Conservation (phyloP, 108 stramenopile species). For the Pelagomonas calceolata region DNA sequence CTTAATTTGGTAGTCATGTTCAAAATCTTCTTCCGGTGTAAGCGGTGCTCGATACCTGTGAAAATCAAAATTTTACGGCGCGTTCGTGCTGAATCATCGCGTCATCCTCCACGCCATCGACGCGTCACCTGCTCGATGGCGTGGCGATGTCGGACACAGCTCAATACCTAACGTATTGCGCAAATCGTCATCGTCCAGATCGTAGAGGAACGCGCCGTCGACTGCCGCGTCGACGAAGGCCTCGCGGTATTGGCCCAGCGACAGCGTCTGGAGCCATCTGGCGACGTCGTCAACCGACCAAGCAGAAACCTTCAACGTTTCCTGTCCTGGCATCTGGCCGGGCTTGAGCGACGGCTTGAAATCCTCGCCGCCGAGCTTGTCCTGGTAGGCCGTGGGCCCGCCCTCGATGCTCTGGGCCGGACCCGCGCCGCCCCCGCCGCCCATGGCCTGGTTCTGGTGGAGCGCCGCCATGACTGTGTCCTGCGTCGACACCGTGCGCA, state of each 20-base stretch:
- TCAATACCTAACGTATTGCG: constrained; percentile 68
- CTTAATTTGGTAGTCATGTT: constrained; percentile 13
- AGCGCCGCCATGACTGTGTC: constrained; percentile 45
- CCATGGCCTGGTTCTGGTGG: background rate
- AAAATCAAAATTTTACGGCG: too few relatives aligned
- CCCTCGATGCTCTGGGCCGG: constrained; percentile 16
- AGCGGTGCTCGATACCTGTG: constrained; percentile 69
- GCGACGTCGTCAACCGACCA: constrained; percentile 73
- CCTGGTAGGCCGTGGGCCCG: constrained; percentile 14
- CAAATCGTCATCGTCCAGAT: constrained; percentile 74
- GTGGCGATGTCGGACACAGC: too few relatives aligned
- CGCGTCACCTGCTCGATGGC: too few relatives aligned
- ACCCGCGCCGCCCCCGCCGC: constrained; percentile 1
- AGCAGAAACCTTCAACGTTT: constrained; percentile 44
- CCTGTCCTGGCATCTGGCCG: constrained; percentile 42
- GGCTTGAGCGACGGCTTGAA: constrained; percentile 38
- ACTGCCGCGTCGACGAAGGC: constrained; percentile 68
- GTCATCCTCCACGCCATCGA: too few relatives aligned
- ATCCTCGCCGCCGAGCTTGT: background rate
- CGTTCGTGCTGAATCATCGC: too few relatives aligned
- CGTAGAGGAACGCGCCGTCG: constrained; percentile 70
- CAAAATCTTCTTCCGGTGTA: constrained; percentile 81
- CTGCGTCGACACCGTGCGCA: constrained; percentile 57
- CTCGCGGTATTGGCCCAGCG: constrained; percentile 61
- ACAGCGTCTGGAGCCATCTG: constrained; percentile 63